Conservation (phyloP, 2,329 filamentous ascomycete species). For the Bipolaris gigantea region DNA sequence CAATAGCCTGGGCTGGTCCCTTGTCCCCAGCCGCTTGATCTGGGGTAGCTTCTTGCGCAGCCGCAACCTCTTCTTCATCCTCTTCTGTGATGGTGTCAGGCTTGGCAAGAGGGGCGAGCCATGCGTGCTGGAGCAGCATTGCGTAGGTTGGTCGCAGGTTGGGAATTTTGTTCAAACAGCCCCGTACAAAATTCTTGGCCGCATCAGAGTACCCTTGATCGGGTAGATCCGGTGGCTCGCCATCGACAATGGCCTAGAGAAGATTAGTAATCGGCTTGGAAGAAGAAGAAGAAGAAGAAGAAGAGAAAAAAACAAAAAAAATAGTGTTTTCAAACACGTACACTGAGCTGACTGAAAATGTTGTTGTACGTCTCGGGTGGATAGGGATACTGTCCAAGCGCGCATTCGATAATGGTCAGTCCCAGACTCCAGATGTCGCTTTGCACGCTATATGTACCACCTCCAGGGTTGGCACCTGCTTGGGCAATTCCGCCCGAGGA, state of each 20-base stretch:
- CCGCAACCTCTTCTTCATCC: conserved; percentile 61
- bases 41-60: conserved; percentile 49
- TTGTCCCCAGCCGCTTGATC: conserved; percentile 41
- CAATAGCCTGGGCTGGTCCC: conserved; percentile 29
- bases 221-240: conserved; percentile 88
- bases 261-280: neutral
- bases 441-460: conserved; percentile 94
- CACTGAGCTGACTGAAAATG: conserved; percentile 95
- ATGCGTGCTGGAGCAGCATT: conserved; percentile 85
- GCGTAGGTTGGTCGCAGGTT: conserved; percentile 91
- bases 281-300: too few species aligned
- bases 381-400: conserved; percentile 91
- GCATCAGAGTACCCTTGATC: conserved; percentile 74
- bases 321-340: conserved; percentile 55
- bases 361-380: conserved; percentile 97
- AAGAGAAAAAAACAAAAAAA: neutral
- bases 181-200: conserved; percentile 83
- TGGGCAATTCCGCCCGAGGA: conserved; percentile 79
- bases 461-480: conserved; percentile 66
- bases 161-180: conserved; percentile 90
- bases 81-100: conserved; percentile 74
- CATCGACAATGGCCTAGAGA: conserved; percentile 88
- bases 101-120: conserved; percentile 76
- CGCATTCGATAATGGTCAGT: conserved; percentile 92
- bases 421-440: conserved; percentile 98